Conservation (phyloP, 2,329 filamentous ascomycete genomes). For the Pezicula carpinea region DNA sequence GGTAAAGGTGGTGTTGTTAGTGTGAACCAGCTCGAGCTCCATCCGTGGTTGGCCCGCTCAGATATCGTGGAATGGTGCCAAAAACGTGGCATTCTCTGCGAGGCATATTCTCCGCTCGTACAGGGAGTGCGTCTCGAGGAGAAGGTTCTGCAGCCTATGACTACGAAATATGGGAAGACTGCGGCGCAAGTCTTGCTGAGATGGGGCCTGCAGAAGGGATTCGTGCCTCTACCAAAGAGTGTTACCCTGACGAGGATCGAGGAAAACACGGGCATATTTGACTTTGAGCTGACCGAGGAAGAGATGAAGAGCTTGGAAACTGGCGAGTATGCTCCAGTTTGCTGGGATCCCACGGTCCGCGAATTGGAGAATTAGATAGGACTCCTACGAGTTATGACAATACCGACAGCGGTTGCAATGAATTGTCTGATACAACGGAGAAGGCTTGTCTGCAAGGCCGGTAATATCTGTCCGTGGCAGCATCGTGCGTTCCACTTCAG, state of each 20-base stretch:
- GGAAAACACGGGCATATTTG: conserved; percentile 54
- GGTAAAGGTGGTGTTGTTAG: conserved; percentile 69
- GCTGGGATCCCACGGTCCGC: conserved; percentile 51
- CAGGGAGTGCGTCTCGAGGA: conserved; percentile 69
- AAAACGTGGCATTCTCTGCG: conserved; percentile 55
- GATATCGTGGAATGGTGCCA: conserved; percentile 78
- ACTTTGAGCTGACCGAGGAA: conserved; percentile 50
- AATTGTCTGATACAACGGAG: too few relatives aligned
- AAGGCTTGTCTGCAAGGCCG: too few relatives aligned
- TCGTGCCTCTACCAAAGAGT: conserved; percentile 70
- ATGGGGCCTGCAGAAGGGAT: conserved; percentile 78
- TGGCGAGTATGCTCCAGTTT: conserved; percentile 47
- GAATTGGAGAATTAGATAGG: conserved; percentile 34
- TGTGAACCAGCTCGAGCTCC: conserved; percentile 85
- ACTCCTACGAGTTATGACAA: neutral
- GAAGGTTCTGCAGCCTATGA: conserved; percentile 56
- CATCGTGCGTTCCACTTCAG: too few relatives aligned
- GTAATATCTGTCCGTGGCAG: too few relatives aligned
- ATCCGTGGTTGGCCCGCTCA: conserved; percentile 78
- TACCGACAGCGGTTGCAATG: too few relatives aligned
- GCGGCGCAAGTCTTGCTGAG: conserved; percentile 74
- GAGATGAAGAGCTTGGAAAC: conserved; percentile 48
- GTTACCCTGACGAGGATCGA: conserved; percentile 62
- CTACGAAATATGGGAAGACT: conserved; percentile 67
- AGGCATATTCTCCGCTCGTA: conserved; percentile 60